Percentiles rank a stretch among this genome's conserved stretches.
phyloP scores from a whole-genome alignment of 352 stramenopile species.

The Phytophthora ramorum region DNA sequence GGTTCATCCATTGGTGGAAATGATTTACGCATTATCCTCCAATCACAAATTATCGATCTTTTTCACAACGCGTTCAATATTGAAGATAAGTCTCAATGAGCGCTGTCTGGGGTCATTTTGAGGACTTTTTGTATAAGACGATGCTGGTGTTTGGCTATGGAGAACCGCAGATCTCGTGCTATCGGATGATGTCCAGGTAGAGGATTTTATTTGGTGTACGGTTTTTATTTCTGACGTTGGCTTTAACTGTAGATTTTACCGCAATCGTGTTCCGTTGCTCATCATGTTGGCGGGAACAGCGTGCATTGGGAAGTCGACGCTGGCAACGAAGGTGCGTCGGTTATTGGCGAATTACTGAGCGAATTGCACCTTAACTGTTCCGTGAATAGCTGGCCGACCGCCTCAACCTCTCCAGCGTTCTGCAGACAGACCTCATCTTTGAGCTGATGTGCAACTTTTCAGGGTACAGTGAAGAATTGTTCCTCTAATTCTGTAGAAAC shows the following conservation, averaged over 20 bases:
- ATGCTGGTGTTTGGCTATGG: slow-evolving; percentile 90
- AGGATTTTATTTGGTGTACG: background rate
- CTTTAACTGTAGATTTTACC: slow-evolving; percentile 64
- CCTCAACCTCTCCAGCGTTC: slow-evolving; percentile 86
- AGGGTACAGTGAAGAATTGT: slow-evolving; percentile 44
- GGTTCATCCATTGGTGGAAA: background rate
- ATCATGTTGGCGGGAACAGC: slow-evolving; percentile 87
- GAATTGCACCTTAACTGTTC: background rate
- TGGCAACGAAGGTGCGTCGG: slow-evolving; percentile 80
- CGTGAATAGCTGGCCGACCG: slow-evolving; percentile 75
- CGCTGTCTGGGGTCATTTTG: slow-evolving; percentile 55
- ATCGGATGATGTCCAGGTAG: slow-evolving; percentile 88
- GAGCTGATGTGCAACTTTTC: slow-evolving; percentile 93
- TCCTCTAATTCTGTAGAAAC: no score
- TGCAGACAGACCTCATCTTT: slow-evolving; percentile 90
- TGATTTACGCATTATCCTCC: slow-evolving; percentile 10
- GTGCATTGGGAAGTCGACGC: slow-evolving; percentile 87
- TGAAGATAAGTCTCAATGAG: slow-evolving; percentile 47
- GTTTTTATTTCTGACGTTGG: background rate
- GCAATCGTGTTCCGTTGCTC: slow-evolving; percentile 81
- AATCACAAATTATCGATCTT: slow-evolving; percentile 1
- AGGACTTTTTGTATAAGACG: slow-evolving; percentile 92
- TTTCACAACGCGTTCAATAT: slow-evolving; percentile 19
- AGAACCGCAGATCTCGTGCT: slow-evolving; percentile 83
- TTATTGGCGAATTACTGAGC: background rate